Conservation (phyloP, 73 alveolate species). For the Halteria grandinella region DNA sequence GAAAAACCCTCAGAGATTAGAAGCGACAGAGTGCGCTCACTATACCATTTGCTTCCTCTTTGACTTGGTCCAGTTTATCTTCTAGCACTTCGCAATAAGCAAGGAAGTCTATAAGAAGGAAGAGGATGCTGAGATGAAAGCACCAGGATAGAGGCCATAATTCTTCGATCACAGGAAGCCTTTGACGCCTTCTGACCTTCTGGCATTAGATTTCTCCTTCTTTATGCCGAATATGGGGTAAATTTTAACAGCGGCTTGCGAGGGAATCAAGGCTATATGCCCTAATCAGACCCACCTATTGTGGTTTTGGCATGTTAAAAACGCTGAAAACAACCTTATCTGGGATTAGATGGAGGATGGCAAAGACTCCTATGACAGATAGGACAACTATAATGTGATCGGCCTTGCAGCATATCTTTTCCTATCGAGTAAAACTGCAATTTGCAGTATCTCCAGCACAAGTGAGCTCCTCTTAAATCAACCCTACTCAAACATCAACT, state of each 20-base stretch:
- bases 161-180: slow-evolving; percentile 28
- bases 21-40: slow-evolving; percentile 31
- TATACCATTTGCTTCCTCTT: slow-evolving; percentile 32
- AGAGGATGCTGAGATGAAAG: not conserved
- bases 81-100: not conserved
- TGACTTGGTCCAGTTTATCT: slow-evolving; percentile 49
- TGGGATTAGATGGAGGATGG: slow-evolving; percentile 39
- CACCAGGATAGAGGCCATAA: not conserved
- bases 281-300: not conserved
- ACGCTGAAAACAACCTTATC: slow-evolving; percentile 13
- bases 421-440: slow-evolving; percentile 1
- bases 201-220: not conserved
- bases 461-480: too few species aligned
- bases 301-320: slow-evolving; percentile 33
- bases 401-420: slow-evolving; percentile 2
- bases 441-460: too few species aligned
- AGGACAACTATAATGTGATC: slow-evolving; percentile 39
- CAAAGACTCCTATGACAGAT: slow-evolving; percentile 38
- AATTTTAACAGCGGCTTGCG: not conserved
- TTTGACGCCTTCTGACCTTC: not conserved
- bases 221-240: not conserved
- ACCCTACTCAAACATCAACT: too few species aligned
- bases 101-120: not conserved
- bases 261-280: not conserved
- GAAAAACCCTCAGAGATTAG: slow-evolving; percentile 11